phyloP scores from a whole-genome alignment of 495 filamentous ascomycete species.

The Penicillium arizonense region DNA sequence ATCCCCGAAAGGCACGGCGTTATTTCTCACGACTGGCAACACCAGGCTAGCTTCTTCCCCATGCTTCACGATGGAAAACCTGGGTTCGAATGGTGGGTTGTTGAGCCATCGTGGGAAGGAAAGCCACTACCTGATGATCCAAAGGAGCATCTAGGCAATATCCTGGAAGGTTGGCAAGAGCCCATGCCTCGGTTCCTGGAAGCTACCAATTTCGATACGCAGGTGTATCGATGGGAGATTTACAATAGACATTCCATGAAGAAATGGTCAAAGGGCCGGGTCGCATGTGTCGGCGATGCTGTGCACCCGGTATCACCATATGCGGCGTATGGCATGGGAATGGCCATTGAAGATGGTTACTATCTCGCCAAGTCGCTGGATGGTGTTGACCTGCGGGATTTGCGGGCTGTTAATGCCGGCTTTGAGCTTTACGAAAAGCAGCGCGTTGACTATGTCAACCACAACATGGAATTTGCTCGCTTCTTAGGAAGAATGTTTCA shows the following conservation, averaged over 20 bases:
- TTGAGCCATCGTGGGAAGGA: slow-evolving; percentile 17
- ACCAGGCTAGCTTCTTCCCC: slow-evolving; percentile 20
- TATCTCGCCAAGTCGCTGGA: slow-evolving; percentile 14
- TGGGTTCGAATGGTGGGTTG: slow-evolving; percentile 23
- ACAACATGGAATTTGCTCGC: slow-evolving; percentile 22
- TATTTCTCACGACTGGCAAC: slow-evolving; percentile 13
- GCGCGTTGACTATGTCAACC: slow-evolving; percentile 21
- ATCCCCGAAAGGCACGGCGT: slow-evolving; percentile 10
- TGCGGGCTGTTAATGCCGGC: slow-evolving; percentile 7
- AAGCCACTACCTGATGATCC: slow-evolving; percentile 17
- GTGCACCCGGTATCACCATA: slow-evolving; percentile 23
- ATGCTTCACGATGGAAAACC: slow-evolving; percentile 21
- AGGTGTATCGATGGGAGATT: slow-evolving; percentile 22
- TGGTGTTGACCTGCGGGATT: slow-evolving; percentile 17
- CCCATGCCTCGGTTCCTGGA: slow-evolving; percentile 16
- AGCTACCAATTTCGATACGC: slow-evolving; percentile 15
- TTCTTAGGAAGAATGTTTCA: slow-evolving; percentile 17
- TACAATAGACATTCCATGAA: slow-evolving; percentile 17
- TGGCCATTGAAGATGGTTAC: slow-evolving; percentile 24
- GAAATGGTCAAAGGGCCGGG: slow-evolving; percentile 18
- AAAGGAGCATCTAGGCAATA: slow-evolving; percentile 8
- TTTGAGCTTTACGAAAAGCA: slow-evolving; percentile 18
- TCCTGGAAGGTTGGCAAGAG: slow-evolving; percentile 17
- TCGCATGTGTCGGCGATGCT: slow-evolving; percentile 18
- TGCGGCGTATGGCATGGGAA: slow-evolving; percentile 24